Evolutionary conservation across 148 eudicot species (phyloP), one percentile per base, ranked within the genome.

Genomic region (Dianthus caryophyllus): DNA sequence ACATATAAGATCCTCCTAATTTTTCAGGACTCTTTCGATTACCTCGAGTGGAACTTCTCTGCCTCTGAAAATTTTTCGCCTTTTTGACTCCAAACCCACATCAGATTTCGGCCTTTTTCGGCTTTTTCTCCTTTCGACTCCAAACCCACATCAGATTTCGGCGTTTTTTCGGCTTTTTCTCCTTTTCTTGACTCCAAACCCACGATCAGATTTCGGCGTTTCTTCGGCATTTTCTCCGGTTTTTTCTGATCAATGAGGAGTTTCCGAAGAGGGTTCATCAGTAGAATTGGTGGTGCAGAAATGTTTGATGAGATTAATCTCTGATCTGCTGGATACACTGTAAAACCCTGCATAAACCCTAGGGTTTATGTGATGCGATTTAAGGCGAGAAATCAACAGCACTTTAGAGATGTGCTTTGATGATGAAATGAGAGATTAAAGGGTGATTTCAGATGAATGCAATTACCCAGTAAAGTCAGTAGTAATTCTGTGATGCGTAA

Each of bases 1-100:
- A 72, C 85, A 81, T 8, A 93, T 84, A 18, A 76, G 59, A 77
- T 83, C 84, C 79, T 91, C n/a, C 96, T 27, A 83, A 1, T 16
- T 82, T 86, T 76, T 91, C 96, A 22, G 83, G 78, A 84, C 72
- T 84, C 25, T 65, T 83, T 57, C 39, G 71, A 77, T 67, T 84
- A 74, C 86, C 89, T 80, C 83, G 67, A 33, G 38, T 70, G 26
- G 18, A 6, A 24, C 16, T 11, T 57, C 84, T 69, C 69, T 44
- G 79, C 30, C 60, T 73, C 62, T 20, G 48, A 46, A 25, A 72
- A 20, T n/a, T 44, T 30, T 13, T 43, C 62, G 20, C 7, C 60
- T n/a, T 43, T 20, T 57, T 41, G 38, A 57, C 18, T 4, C 55
- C 15, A 55, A 41, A 75, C 50, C 66, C 41, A 1, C 65, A 2